Base-by-base conservation (phyloP, 1,139 yeast genomes). In the Candida smagusa region DNA sequence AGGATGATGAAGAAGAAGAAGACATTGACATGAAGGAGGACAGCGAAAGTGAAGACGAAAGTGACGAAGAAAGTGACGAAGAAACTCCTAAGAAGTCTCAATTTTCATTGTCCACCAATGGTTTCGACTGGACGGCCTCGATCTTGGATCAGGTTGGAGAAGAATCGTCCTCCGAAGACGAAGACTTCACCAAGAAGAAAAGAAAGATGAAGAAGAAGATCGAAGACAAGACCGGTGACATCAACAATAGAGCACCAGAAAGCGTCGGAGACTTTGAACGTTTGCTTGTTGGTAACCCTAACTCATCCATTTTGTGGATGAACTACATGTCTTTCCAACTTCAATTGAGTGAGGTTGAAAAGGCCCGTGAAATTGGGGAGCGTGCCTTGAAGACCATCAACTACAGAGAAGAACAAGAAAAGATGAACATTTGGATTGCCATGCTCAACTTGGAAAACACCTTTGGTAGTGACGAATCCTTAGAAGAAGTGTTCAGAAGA, bases 271-370 rank as follows among this genome's bases (percentile, higher is more conserved):
- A 92, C 63, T 92, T 88, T 56, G 99, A 92, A 63, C 79, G 98
- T 53, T 68, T 92, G 47, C 73, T 92, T 39, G 77, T 92, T 43
- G 95, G 97, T 56, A 84, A 85, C 55, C 97, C 98, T 39, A 85
- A 88, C 66, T 87, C 96, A 2, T 90, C 98, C 1, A 78, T 90
- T 36, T 66, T 89, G 48, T 92, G 98, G 98, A 90, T 92, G 88
- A 88, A 90, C 63, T 92, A 86, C 63, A 92, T 94, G 97, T 92
- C 97, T 3, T 92, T 90, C 84, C 96, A 89, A 64, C 74, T 92
- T 48, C 96, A 90, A 61, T 72, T 92, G 48, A 85, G 96, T 68
- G 98, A 92, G 59, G 70, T 89, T 43, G 97, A 90, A 38, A 88
- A 85, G 63, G 97, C 97, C 9, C 80, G 98, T 52, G 96, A 87